Base-by-base conservation (phyloP, 331 rosid species). In the Quercus lobata region DNA sequence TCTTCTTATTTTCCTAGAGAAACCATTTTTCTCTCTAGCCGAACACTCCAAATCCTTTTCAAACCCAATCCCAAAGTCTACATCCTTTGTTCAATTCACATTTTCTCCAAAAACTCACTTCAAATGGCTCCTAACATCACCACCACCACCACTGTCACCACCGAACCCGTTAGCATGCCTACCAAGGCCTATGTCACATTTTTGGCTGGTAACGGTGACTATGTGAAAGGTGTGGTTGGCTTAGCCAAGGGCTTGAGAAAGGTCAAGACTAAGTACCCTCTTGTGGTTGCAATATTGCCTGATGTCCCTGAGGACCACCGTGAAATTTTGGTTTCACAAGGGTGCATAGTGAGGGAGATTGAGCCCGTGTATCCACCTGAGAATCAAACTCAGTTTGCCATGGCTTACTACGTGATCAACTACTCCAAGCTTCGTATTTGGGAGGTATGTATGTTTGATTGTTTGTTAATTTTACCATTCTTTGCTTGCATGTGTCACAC, bases 381-480 rank as follows among this genome's bases (percentile, higher is more conserved):
- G 58, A 91, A 90, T 41, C 97, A 91, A 68, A 91, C 97, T 16
- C 85, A 86, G 71, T 93, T 84, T 12, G 98, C 98, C 44, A 86
- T 87, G 93, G 91, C 98, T 6, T 93, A 91, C 74, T 93, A 91
- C 44, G 97, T 93, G 81, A 91, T 91, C 89, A 93, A 93, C 60
- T 93, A 93, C 89, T 93, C 98, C 71, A 93, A 93, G 85, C 95
- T 93, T 3, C 91, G 98, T 11, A 91, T 93, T 37, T 91, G 94
- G 94, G 91, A 93, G 92, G 97, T 89, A 89, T 44, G 24, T n/a
- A 7, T 41, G 49, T 41, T 41, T 41, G 46, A 41, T 19, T 68
- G 41, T n/a, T 19, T 25, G 1, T 34, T 25, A 46, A 5, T 35
- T 1, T 0, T 1, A 4, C 44, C 27, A 8, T 30, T 19, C 10